These are phyloP conservation scores for Brettanomyces sp. DNA, from an alignment of 805 yeast genomes.

Conservation along the genomic window DNA sequence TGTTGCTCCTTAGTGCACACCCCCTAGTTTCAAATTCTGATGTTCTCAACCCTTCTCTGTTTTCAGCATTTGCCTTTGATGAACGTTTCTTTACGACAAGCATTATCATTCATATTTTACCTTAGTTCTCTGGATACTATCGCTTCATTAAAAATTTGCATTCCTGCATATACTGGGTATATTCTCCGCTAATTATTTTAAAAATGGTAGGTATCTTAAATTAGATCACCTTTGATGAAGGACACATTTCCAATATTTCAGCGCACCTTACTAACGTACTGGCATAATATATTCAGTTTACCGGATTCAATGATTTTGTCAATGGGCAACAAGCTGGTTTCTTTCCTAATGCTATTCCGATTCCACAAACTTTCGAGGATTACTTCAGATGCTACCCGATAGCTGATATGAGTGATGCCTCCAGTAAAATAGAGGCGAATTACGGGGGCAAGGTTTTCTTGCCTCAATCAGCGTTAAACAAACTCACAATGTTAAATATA, in stretches of 20 bases:
- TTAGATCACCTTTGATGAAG: no score
- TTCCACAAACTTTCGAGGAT: slow-evolving; percentile 52
- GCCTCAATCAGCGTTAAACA: slow-evolving; percentile 88
- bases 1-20: no score
- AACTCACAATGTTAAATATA: slow-evolving; percentile 81
- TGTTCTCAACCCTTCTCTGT: no score
- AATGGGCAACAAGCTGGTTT: slow-evolving; percentile 7
- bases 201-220: not conserved
- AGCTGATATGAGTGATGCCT: slow-evolving; percentile 74
- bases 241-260: not conserved
- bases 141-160: no score
- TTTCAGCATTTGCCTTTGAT: no score
- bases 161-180: no score
- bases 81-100: no score
- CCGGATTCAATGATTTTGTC: slow-evolving; percentile 18
- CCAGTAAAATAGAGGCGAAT: slow-evolving; percentile 68
- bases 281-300: slow-evolving; percentile 9
- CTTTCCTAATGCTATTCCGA: slow-evolving; percentile 6
- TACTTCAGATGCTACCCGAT: slow-evolving; percentile 90
- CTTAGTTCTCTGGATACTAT: no score
- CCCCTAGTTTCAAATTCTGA: no score
- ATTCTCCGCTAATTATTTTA: no score
- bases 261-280: not conserved
- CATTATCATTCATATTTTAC: no score
- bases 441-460: slow-evolving; percentile 93